Evolutionary conservation across 2,329 filamentous ascomycete genomes (phyloP).

Genomic region (Microsporum ferrugineum): DNA sequence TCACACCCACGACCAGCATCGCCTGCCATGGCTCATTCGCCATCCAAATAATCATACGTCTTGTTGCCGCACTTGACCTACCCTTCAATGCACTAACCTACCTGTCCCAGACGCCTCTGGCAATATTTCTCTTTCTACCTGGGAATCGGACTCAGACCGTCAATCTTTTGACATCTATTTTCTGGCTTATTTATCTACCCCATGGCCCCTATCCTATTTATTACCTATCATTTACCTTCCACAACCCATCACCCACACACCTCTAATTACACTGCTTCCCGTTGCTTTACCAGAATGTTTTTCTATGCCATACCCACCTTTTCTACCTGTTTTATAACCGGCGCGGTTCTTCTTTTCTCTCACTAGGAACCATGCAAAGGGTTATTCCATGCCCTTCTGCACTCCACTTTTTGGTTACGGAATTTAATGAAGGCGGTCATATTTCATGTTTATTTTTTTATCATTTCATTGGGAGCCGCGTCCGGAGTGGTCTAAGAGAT

Average conservation of each 20-base stretch:
- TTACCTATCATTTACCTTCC: not conserved
- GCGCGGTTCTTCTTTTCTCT: not conserved
- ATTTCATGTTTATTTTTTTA: not conserved
- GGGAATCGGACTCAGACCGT: not conserved
- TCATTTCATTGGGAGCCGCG: constrained; percentile 3
- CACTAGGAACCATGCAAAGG: not conserved
- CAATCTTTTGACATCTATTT: not conserved
- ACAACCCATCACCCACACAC: not conserved
- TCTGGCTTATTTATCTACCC: not conserved
- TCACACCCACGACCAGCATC: constrained; percentile 24
- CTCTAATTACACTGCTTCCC: no score
- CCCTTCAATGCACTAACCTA: no score
- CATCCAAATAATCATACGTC: not conserved
- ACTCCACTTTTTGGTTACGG: not conserved
- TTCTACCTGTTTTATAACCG: not conserved
- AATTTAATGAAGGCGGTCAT: not conserved
- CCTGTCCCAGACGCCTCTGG: no score
- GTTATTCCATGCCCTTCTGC: not conserved
- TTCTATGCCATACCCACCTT: not conserved
- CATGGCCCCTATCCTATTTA: not conserved
- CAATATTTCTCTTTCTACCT: not conserved
- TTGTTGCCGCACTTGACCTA: not conserved
- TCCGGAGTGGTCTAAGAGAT: not conserved
- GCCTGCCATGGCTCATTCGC: constrained; percentile 24
- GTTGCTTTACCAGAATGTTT: not conserved